Conservation (phyloP, 2,329 filamentous ascomycete species). For the Chrysosporium keratinophilum region DNA sequence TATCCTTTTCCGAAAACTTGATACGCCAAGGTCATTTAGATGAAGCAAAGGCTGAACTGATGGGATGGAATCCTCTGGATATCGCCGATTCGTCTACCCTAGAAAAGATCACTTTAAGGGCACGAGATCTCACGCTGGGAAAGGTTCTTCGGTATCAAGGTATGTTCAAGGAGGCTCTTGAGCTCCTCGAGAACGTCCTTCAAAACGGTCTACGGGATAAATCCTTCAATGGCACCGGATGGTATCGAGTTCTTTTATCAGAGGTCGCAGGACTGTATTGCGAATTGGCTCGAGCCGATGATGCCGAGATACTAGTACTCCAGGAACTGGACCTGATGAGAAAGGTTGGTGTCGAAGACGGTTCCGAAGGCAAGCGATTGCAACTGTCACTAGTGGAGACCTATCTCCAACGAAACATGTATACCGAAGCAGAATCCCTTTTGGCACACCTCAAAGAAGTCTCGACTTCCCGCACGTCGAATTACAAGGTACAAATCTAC, state of each 20-base stretch:
- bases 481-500: conserved; percentile 1
- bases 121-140: conserved; percentile 7
- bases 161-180: neutral
- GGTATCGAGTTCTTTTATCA: conserved; percentile 13
- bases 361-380: neutral
- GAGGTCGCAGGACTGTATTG: conserved; percentile 11
- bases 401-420: conserved; percentile 12
- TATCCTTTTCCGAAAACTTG: conserved; percentile 14
- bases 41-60: conserved; percentile 13
- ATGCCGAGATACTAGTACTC: conserved; percentile 7
- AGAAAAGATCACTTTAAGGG: conserved; percentile 6
- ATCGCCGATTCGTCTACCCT: conserved; percentile 1
- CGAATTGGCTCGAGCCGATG: conserved; percentile 6
- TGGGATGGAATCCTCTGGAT: conserved; percentile 8
- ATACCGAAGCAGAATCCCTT: conserved; percentile 5
- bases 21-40: conserved; percentile 13
- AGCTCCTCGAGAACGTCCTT: conserved; percentile 2
- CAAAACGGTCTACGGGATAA: neutral
- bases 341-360: neutral
- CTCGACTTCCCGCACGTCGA: neutral
- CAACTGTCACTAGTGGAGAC: conserved; percentile 9
- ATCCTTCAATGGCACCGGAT: conserved; percentile 7
- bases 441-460: conserved; percentile 5
- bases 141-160: conserved; percentile 12
- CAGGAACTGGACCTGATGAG: conserved; percentile 1